A percentile compares a stretch with the other conserved stretches of the same genome.
Evolutionary conservation across 768 basidiomycete species (phyloP).

Genomic region (Pleurotus salmoneostramineus): DNA sequence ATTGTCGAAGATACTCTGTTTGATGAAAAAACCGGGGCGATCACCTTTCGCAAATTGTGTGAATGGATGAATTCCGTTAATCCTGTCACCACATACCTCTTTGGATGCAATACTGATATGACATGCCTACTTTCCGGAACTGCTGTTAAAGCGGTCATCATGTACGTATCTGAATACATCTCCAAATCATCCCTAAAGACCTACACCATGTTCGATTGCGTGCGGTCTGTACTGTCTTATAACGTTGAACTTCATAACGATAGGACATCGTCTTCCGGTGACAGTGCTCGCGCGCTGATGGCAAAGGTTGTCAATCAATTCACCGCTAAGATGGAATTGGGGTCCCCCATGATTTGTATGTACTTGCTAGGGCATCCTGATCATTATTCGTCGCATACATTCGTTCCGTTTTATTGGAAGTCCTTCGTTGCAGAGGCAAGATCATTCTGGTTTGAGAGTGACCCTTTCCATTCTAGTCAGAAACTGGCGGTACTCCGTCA

Average conservation of each 20-base stretch:
- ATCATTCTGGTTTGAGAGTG: not conserved
- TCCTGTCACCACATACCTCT: slow-evolving; percentile 8
- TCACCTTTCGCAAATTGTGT: slow-evolving; percentile 25
- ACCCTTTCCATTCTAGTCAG: too few relatives aligned
- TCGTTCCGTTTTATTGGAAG: slow-evolving; percentile 14
- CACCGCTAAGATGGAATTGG: slow-evolving; percentile 23
- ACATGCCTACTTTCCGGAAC: slow-evolving; percentile 21
- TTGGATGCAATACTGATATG: slow-evolving; percentile 13
- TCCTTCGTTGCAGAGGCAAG: not conserved
- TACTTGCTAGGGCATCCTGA: slow-evolving; percentile 22
- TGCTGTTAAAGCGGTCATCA: slow-evolving; percentile 18
- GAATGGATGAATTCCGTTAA: slow-evolving; percentile 23
- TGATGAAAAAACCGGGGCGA: slow-evolving; percentile 19
- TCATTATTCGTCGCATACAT: slow-evolving; percentile 25
- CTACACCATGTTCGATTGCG: slow-evolving; percentile 17
- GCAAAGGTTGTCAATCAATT: slow-evolving; percentile 24
- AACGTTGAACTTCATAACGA: slow-evolving; percentile 12
- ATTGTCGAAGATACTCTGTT: slow-evolving; percentile 16
- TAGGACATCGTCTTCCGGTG: not conserved
- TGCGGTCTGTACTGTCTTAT: slow-evolving; percentile 16
- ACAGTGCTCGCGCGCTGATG: slow-evolving; percentile 18
- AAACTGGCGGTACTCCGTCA: too few relatives aligned
- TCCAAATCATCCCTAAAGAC: slow-evolving; percentile 21
- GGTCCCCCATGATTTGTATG: slow-evolving; percentile 20
- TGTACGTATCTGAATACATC: slow-evolving; percentile 25